These are phyloP conservation scores for Colletotrichum sidae DNA, from an alignment of 2,329 filamentous ascomycete species.

Conservation along the genomic window DNA sequence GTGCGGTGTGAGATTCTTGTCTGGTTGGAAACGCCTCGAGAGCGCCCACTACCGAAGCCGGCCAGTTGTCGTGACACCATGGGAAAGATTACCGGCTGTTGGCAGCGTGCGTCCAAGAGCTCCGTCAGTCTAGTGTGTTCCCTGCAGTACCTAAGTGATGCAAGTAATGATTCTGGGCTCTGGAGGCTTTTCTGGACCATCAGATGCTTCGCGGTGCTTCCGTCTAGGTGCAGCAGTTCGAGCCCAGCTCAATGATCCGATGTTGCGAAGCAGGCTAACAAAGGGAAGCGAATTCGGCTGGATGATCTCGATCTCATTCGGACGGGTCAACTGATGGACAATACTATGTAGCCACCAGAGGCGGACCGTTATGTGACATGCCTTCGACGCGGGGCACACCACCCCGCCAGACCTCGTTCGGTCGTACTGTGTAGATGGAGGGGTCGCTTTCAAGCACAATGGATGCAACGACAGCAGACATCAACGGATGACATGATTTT, in stretches of 20 bases:
- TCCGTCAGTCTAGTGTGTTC: slow-evolving; percentile 25
- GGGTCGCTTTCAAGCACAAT: not conserved
- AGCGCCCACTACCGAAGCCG: not conserved
- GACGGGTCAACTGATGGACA: not conserved
- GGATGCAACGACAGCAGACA: not conserved
- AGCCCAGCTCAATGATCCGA: too few species aligned
- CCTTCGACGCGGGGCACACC: slow-evolving; percentile 14
- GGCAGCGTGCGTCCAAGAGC: slow-evolving; percentile 30
- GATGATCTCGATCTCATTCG: slow-evolving; percentile 7
- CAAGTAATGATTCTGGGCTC: slow-evolving; percentile 30
- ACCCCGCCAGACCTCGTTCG: slow-evolving; percentile 11
- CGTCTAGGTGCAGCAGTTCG: too few species aligned
- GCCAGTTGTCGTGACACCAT: slow-evolving; percentile 16
- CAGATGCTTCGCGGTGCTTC: too few species aligned
- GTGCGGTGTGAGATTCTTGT: slow-evolving; percentile 37
- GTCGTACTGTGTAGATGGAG: not conserved
- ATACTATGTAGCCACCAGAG: too few species aligned
- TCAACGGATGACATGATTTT: not conserved
- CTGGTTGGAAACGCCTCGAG: slow-evolving; percentile 28
- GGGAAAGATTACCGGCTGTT: slow-evolving; percentile 19
- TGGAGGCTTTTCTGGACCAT: not conserved
- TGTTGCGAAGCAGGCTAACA: not conserved
- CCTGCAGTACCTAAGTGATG: slow-evolving; percentile 33
- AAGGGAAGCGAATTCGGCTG: slow-evolving; percentile 12
- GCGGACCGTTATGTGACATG: too few species aligned